These are phyloP conservation scores for Austroboletus rostrupii DNA, from an alignment of 1,284 basidiomycete species.

Conservation along the genomic window DNA sequence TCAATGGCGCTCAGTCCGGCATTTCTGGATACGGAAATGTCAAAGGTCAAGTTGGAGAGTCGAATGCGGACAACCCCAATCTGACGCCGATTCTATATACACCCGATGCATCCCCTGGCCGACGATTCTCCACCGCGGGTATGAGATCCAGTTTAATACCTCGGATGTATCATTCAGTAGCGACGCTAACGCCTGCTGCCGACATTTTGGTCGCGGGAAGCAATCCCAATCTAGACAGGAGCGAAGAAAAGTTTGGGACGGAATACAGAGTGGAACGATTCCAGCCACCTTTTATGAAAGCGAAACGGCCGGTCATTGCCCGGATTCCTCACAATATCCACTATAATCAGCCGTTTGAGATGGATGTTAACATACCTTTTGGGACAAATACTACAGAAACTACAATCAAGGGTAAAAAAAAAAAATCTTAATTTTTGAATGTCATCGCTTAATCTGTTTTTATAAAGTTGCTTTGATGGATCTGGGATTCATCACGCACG, in stretches of 20 bases:
- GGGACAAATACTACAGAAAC: conserved; percentile 13
- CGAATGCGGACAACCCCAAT: conserved; percentile 78
- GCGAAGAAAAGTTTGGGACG: conserved; percentile 64
- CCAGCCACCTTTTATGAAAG: conserved; percentile 64
- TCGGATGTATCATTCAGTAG: conserved; percentile 80
- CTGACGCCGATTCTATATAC: conserved; percentile 74
- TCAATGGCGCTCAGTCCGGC: conserved; percentile 73
- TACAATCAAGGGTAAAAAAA: conserved; percentile 39
- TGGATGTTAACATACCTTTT: conserved; percentile 40
- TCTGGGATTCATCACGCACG: conserved; percentile 73
- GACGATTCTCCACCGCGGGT: conserved; percentile 59
- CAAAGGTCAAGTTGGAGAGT: conserved; percentile 60
- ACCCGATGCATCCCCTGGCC: conserved; percentile 54
- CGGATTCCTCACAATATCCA: conserved; percentile 38
- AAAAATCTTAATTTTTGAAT: too few relatives aligned
- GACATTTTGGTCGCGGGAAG: conserved; percentile 77
- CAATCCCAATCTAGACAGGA: conserved; percentile 79
- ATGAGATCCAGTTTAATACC: conserved; percentile 71
- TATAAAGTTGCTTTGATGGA: conserved; percentile 71
- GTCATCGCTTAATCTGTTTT: conserved; percentile 7
- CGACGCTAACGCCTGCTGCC: conserved; percentile 67
- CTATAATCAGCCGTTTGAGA: conserved; percentile 42
- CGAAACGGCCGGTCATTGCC: conserved; percentile 49
- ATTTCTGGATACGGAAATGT: conserved; percentile 87
- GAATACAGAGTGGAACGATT: conserved; percentile 82